Percentiles rank a stretch among this genome's conserved stretches.
phyloP scores from a whole-genome alignment of 1,139 yeast genomes.

The Zygosaccharomyces sapae region DNA sequence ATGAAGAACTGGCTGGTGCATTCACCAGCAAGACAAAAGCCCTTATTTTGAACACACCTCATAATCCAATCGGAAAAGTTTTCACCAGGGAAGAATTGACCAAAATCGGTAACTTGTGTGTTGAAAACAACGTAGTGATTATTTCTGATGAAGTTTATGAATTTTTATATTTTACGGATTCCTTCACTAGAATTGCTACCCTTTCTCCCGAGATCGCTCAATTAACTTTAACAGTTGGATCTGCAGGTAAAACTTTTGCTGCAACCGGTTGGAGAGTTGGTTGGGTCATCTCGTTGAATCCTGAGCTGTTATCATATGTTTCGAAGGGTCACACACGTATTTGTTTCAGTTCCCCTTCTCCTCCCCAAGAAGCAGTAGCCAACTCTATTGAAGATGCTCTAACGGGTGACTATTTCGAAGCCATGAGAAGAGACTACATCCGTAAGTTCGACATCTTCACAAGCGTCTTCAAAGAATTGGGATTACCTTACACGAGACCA shows the following conservation, averaged over 20 bases:
- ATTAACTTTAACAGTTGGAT: conserved; percentile 84
- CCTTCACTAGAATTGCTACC: conserved; percentile 80
- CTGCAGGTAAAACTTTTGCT: conserved; percentile 96
- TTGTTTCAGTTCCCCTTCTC: conserved; percentile 84
- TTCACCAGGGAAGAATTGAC: conserved; percentile 69
- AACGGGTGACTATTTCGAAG: conserved; percentile 59
- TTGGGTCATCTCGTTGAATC: conserved; percentile 77
- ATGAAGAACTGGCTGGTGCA: conserved; percentile 65
- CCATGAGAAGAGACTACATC: conserved; percentile 61
- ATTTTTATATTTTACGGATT: conserved; percentile 64
- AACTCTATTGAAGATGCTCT: conserved; percentile 64
- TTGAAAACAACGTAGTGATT: conserved; percentile 73
- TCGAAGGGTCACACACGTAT: conserved; percentile 91
- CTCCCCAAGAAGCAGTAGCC: conserved; percentile 91
- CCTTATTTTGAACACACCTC: conserved; percentile 87
- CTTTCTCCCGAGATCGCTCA: conserved; percentile 72
- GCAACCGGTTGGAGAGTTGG: conserved; percentile 99
- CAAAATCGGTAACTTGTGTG: conserved; percentile 74
- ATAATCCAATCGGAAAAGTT: conserved; percentile 92
- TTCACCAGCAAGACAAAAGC: conserved; percentile 77
- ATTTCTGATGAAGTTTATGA: conserved; percentile 95
- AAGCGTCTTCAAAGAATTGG: conserved; percentile 75
- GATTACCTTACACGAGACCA: conserved; percentile 81
- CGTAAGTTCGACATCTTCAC: conserved; percentile 70
- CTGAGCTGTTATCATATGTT: conserved; percentile 74